Evolutionary conservation across 1,139 yeast genomes (phyloP), one percentile per base, ranked within the genome.

Genomic region (Pneumocystis canis): DNA sequence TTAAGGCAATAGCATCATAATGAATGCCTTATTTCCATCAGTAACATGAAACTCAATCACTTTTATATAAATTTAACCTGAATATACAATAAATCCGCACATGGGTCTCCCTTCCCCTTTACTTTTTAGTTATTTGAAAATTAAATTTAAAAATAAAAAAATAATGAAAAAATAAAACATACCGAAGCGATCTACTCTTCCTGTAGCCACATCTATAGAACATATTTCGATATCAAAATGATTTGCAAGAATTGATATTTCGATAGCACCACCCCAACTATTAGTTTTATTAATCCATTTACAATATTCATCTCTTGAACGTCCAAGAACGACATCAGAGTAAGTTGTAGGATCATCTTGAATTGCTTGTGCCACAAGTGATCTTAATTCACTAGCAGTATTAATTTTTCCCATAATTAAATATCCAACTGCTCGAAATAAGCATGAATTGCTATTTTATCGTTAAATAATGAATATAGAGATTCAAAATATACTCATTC

Each of bases 251-350:
- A 87, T 84, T 16, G 84, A 82, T 63, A 87, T 74, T 71, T 87
- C 95, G 58, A 87, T 86, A 3, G 89, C 94, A 6, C 95, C 95
- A 25, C 95, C 95, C 95, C 95, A 87, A 30, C 87, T 80, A 60
- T 80, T 83, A 37, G 79, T 79, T 65, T 79, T 75, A 59, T 71
- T 68, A 35, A 87, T 87, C 94, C 94, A 87, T 9, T 74, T 68
- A 60, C 80, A 75, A 70, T 87, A 87, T 6, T 80, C 79, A 0
- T 72, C 70, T 2, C 78, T 74, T 0, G 80, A 75, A 65, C 78
- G 76, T 28, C 83, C 95, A 67, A 87, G 74, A 1, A 85, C 79
- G 0, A 82, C 84, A 60, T 82, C 86, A 59, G 76, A 77, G 71
- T 83, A 87, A 14, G 74, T 73, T 5, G 65, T 68, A 0, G 82